Base-by-base conservation (phyloP, 164 flowering plant species). In the Aristolochia fimbriata region DNA sequence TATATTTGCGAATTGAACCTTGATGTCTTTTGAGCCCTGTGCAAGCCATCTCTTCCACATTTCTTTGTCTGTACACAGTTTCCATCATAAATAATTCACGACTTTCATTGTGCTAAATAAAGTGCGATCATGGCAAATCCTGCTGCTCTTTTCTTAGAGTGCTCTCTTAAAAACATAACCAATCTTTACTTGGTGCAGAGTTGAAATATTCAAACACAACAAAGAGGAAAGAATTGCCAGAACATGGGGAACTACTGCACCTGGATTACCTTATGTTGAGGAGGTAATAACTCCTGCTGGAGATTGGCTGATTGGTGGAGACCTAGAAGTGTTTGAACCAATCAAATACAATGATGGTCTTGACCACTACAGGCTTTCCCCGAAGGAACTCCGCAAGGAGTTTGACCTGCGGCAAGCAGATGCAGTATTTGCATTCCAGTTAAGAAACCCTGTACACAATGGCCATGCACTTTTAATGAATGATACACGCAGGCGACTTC, bases 371-470 rank as follows among this genome's bases (percentile, higher is more conserved):
- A 78, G 98, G 71, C 91, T 92, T 24, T 89, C 98, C 43, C 98
- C 98, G 46, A 62, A 68, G 58, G 84, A 85, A 75, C 80, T 89
- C 16, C 74, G 98, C 14, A 58, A 77, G 61, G 97, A 91, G 71
- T 92, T 89, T 67, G 96, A 89, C 55, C 80, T 59, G 70, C 93
- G 95, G 56, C 70, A 86, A 55, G 96, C 98, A 22, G 98, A 92
- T 83, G 98, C 98, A 19, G 96, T 92, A 57, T 92, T 92, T 78
- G 98, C 98, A 13, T 92, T 92, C 76, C 98, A 92, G 76, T 71
- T 92, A 51, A 83, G 98, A 71, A 92, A 92, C 58, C 98, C 98
- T 58, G 96, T 92, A 53, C 96, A 91, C 41, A 92, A 92, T 75
- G 96, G 98, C 31, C 98, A 92, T 76, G 93, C 98, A 30, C 73